Evolutionary conservation across 2,329 filamentous ascomycete species (phyloP), one percentile per base, ranked within the genome.

Genomic region (Paraphaeosphaeria sporulosa): DNA sequence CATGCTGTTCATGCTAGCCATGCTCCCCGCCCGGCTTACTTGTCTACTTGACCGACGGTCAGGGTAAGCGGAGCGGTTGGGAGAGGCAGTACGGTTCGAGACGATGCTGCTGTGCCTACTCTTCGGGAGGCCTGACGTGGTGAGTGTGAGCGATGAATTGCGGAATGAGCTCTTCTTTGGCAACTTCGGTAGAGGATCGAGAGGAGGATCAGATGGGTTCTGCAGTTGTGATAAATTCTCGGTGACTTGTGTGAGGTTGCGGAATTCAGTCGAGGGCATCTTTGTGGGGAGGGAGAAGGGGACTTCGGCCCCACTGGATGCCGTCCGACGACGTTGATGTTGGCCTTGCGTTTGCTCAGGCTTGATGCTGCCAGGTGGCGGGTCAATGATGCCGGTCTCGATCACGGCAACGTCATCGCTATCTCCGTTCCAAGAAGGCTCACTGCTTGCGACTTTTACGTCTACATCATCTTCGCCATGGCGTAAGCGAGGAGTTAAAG

Each of bases 361-460:
- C 47, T 76, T 74, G 47, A 69, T 64, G 59, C 66, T 69, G 19
- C 64, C 66, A 13, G 65, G 50, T n/a, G 66, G 67, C 2, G 64
- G 60, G 8, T 70, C 68, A 43, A 74, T 65, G 47, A 72, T 52
- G 25, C 71, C 71, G 2, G 61, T 68, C 3, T 71, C 66, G 3
- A 69, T 64, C 17, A 71, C 55, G 6, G 63, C 44, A 15, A 72
- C 59, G 12, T 76, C 74, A 9, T 77, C 75, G 34, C 58, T 55
- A 8, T 76, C 74, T 9, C 67, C 64, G 30, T 72, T 72, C 55
- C 69, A 68, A 10, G 66, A 70, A 9, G 67, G 65, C 23, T 77
- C 76, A 57, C 76, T 79, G 55, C 66, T 70, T 8, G 75, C 76
- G 13, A 78, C 76, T 58, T 76, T 77, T 34, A 78, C 74, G 12